A percentile compares a stretch with the other conserved stretches of the same genome.
phyloP scores from a whole-genome alignment of 208 protist species.

The Novymonas esmeraldas region DNA sequence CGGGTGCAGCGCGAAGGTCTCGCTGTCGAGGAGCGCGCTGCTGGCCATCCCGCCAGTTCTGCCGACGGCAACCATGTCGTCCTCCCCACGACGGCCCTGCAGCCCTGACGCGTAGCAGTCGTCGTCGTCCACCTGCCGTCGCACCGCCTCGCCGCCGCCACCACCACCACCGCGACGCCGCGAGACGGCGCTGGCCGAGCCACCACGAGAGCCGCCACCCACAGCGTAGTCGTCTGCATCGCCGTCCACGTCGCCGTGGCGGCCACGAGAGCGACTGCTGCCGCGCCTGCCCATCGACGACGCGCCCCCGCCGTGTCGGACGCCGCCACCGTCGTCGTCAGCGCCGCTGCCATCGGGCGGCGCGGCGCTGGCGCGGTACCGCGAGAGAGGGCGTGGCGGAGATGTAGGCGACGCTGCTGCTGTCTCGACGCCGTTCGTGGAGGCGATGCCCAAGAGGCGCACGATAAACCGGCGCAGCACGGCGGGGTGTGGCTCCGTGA shows the following conservation, averaged over 20 bases:
- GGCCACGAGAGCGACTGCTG: not conserved
- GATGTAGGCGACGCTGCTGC: not conserved
- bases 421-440: conserved; percentile 8
- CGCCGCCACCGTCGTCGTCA: conserved; percentile 2
- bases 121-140: not conserved
- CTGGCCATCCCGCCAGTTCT: conserved; percentile 4
- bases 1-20: conserved; percentile 45
- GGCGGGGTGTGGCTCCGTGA: conserved; percentile 29
- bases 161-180: not conserved
- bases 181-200: not conserved
- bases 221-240: not conserved
- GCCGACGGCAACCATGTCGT: not conserved
- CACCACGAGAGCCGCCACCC: not conserved
- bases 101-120: not conserved
- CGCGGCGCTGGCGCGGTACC: not conserved
- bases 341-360: not conserved
- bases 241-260: conserved; percentile 6
- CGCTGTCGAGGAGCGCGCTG: conserved; percentile 33
- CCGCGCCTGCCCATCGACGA: not conserved
- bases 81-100: conserved; percentile 5
- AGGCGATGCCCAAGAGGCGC: conserved; percentile 34
- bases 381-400: conserved; percentile 9
- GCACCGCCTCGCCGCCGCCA: not conserved
- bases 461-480: conserved; percentile 36
- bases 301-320: not conserved